Base-by-base conservation (phyloP, 2,329 filamentous ascomycete genomes). In the Lojkania enalia region DNA sequence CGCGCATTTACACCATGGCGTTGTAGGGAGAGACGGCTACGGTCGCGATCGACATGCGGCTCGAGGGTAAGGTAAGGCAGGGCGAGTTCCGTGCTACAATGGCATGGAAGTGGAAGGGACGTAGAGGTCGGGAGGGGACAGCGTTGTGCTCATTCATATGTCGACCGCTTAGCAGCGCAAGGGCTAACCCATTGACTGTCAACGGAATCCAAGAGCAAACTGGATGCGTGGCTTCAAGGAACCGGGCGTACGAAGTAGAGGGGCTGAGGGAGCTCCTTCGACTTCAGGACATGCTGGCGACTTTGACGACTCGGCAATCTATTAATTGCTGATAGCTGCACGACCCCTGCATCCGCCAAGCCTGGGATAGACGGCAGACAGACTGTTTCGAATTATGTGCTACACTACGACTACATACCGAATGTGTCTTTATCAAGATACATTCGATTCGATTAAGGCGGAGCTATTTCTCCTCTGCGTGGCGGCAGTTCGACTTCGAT, bases 1-100 rank as follows among this genome's bases (percentile, higher is more conserved):
- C 52, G 57, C 43, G 50, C 42, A 39, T 21, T 54, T 54, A 55
- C 33, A 55, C 52, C 63, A 67, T 67, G 38, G 48, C 53, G 50
- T 30, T 30, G 18, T 20, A 19, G 27, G 33, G 18, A 21, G 33
- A 19, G 19, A 19, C 30, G 35, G 20, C 25, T 42, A 40, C 41
- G 47, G 44, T 50, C 36, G 48, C 39, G 30, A 19, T 48, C 45
- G 51, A 46, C 53, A 48, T 54, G 40, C 50, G 47, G 21, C 20
- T 33, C 14, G 16, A 29, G 29, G 18, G 35, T 18, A 39, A 41
- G 42, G 15, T 19, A 11, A n/a, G 14, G 29, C 20, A 27, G 3
- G 20, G 33, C 5, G 33, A 15, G 25, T 27, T 27, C 7, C n/a
- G 32, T 13, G 30, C 35, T 23, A 27, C 32, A 25, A 42, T 18